Base-by-base conservation (phyloP, 352 stramenopile species). In the Globisporangium camurandrum region DNA sequence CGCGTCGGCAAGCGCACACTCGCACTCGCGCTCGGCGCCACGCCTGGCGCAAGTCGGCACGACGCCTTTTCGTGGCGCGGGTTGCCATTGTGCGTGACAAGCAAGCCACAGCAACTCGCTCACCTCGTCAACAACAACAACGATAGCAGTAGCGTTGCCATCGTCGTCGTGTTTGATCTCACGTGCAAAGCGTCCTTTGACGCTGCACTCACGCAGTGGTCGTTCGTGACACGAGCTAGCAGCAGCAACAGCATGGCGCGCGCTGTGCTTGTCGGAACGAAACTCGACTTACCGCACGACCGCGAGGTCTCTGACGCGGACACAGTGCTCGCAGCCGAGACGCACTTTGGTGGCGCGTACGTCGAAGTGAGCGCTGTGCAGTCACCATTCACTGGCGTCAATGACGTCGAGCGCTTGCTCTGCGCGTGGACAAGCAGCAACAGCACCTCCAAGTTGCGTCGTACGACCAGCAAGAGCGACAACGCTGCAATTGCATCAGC, bases 91-190 rank as follows among this genome's bases (percentile, higher is more conserved):
- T 23, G 38, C 20, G 39, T 65, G 43, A 46, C 57, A 11, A 46
- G 47, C 40, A 38, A 58, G 23, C 57, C 46, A 7, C 28, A 24
- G 26, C 41, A 58, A 22, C 40, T 59, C 17, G 14, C 30, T 34
- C 30, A 0, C 8, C 30, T 16, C 3, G 14, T 2, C 30, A 34
- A 5, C 14, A 41, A 43, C 26, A 34, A 26, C 46, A 4, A 37
- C 39, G 20, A 53, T 63, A 23, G 28, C 44, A 26, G 26, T n/a
- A 34, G 55, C 17, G n/a, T 19, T 51, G 9, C 28, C 10, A 39
- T 82, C 20, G 59, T 86, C 37, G 47, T 87, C 9, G 50, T 84
- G 17, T 87, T 84, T 39, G 62, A 84, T 39, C 51, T 87, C 27
- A 76, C 61, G 12, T 46, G 62, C 22, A 62, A 55, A 36, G 59